These are phyloP conservation scores for Fraxinus cuspidata DNA, from an alignment of 257 asterid genomes.

Conservation along the genomic window DNA sequence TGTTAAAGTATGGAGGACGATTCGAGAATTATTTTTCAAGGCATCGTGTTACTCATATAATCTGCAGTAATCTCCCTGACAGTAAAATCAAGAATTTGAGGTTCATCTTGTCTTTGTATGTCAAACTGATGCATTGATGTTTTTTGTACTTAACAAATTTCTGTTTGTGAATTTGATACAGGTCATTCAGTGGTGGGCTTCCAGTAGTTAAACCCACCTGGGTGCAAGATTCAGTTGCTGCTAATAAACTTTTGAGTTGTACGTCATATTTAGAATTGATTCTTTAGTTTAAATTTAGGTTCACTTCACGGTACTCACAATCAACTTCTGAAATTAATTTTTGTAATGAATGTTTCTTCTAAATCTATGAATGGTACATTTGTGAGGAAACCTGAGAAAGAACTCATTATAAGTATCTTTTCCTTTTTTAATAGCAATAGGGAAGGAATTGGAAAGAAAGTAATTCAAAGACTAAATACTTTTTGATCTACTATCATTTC, in stretches of 20 bases:
- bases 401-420: background rate
- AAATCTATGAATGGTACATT: background rate
- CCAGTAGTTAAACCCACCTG: slow-evolving; percentile 94
- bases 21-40: slow-evolving; percentile 90
- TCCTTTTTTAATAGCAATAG: background rate
- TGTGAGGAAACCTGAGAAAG: background rate
- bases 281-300: background rate
- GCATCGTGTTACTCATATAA: slow-evolving; percentile 80
- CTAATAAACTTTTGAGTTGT: slow-evolving; percentile 84
- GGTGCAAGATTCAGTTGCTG: slow-evolving; percentile 86
- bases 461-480: background rate
- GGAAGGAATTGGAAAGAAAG: background rate
- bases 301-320: background rate
- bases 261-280: slow-evolving; percentile 36
- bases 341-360: background rate
- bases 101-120: slow-evolving; percentile 34
- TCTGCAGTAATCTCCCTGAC: slow-evolving; percentile 94
- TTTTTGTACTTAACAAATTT: slow-evolving; percentile 18
- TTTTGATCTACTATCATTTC: background rate
- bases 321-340: slow-evolving; percentile 4
- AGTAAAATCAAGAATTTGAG: slow-evolving; percentile 95
- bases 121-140: slow-evolving; percentile 21
- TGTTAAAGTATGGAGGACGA: slow-evolving; percentile 88
- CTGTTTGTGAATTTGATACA: slow-evolving; percentile 29
- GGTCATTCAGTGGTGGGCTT: slow-evolving; percentile 97